A percentile compares a stretch with the other conserved stretches of the same genome.
Evolutionary conservation across 2,329 filamentous ascomycete genomes (phyloP).

Genomic region (Arthrobotrys musiformis): DNA sequence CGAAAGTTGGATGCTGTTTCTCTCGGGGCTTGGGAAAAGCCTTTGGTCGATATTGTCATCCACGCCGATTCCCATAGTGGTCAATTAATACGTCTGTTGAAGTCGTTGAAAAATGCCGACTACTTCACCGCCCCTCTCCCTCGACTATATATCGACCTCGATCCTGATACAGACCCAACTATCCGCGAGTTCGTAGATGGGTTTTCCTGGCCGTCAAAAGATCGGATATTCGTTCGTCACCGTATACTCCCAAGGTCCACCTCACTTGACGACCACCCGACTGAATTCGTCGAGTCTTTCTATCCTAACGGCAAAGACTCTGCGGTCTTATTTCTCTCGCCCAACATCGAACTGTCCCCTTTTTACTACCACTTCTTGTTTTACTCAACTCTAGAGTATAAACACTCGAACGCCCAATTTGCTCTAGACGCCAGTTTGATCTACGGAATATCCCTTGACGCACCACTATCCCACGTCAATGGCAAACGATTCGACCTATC

Average conservation of each 20-base stretch:
- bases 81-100: conserved; percentile 78
- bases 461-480: conserved; percentile 74
- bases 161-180: conserved; percentile 72
- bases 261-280: conserved; percentile 76
- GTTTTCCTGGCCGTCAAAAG: conserved; percentile 75
- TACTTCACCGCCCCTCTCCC: conserved; percentile 76
- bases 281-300: conserved; percentile 83
- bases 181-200: conserved; percentile 72
- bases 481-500: conserved; percentile 66
- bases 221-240: conserved; percentile 76
- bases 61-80: conserved; percentile 79
- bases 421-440: conserved; percentile 69
- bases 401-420: conserved; percentile 71
- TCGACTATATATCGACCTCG: conserved; percentile 85
- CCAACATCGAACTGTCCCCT: conserved; percentile 80
- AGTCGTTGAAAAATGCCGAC: conserved; percentile 79
- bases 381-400: conserved; percentile 80
- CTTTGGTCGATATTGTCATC: conserved; percentile 83
- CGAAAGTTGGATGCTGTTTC: conserved; percentile 78
- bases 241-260: conserved; percentile 72
- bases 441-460: conserved; percentile 81
- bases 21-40: conserved; percentile 80
- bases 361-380: conserved; percentile 88
- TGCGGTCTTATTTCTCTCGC: conserved; percentile 82
- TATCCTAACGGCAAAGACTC: conserved; percentile 75